Conservation (phyloP, 129 eudicot species). For the Pulicaria dysenterica region DNA sequence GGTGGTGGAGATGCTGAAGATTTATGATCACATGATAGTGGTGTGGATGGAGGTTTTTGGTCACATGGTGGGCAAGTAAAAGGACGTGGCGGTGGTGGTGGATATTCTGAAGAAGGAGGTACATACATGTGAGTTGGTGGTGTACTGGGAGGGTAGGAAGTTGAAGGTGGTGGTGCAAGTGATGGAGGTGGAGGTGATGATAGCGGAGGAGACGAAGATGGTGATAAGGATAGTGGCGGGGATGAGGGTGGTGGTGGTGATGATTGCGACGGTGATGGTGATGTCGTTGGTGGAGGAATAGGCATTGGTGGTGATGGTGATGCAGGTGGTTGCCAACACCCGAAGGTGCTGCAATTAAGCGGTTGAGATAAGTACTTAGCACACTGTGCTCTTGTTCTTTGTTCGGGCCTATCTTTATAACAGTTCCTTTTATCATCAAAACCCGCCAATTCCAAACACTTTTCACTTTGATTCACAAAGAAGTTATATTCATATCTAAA, state of each 20-base stretch:
- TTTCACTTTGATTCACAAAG: constrained; percentile 38
- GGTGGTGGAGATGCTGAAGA: constrained; percentile 17
- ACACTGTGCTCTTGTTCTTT: constrained; percentile 48
- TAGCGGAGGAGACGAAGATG: constrained; percentile 19
- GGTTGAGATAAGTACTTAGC: constrained; percentile 39
- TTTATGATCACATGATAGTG: constrained; percentile 5
- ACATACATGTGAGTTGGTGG: neutral
- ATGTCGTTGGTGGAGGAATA: constrained; percentile 29
- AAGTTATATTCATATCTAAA: constrained; percentile 50
- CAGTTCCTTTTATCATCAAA: constrained; percentile 57
- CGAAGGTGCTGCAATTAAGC: constrained; percentile 42
- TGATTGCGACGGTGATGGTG: constrained; percentile 19
- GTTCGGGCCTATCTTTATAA: constrained; percentile 42
- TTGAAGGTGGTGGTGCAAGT: constrained; percentile 23
- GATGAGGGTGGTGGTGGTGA: constrained; percentile 22
- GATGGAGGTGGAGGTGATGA: constrained; percentile 26
- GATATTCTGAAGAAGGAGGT: neutral
- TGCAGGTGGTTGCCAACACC: constrained; percentile 38
- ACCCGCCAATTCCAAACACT: constrained; percentile 33
- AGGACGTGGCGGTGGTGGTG: constrained; percentile 7
- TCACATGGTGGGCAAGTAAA: constrained; percentile 32
- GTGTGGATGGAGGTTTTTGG: neutral
- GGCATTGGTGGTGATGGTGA: constrained; percentile 29
- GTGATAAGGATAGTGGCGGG: constrained; percentile 24
- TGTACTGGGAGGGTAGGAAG: constrained; percentile 12